Evolutionary conservation across 495 filamentous ascomycete species (phyloP).

Genomic region (Penicillium chermesinum): DNA sequence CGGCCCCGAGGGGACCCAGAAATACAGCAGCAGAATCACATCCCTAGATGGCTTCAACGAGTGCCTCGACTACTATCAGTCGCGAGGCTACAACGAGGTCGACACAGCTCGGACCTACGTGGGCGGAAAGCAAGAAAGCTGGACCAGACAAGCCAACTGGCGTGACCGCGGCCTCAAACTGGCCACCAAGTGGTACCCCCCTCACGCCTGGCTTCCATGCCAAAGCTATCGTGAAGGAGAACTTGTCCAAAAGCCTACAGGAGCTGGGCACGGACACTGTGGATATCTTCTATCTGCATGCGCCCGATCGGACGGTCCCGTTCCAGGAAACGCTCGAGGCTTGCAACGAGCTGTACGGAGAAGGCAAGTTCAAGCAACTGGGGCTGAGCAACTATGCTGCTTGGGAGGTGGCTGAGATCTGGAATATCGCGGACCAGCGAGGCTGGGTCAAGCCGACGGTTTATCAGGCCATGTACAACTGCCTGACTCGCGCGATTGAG

Average conservation of each 20-base stretch:
- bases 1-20: not conserved
- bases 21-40: not conserved
- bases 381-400: slow-evolving; percentile 78
- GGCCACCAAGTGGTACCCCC: slow-evolving; percentile 1
- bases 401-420: slow-evolving; percentile 83
- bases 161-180: not conserved
- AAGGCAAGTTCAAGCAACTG: slow-evolving; percentile 75
- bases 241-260: not conserved
- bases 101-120: not conserved
- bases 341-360: slow-evolving; percentile 70
- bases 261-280: not conserved
- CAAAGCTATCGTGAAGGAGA: not conserved
- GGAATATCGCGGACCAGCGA: slow-evolving; percentile 67
- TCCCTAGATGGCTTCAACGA: not conserved
- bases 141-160: not conserved
- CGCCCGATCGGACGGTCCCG: slow-evolving; percentile 68
- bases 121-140: not conserved
- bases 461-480: slow-evolving; percentile 58
- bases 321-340: slow-evolving; percentile 72
- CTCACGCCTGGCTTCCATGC: not conserved
- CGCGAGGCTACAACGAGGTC: not conserved
- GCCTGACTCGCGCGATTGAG: slow-evolving; percentile 61
- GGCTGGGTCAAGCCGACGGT: slow-evolving; percentile 55
- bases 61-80: not conserved
- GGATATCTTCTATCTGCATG: slow-evolving; percentile 63